Conservation (phyloP, 495 filamentous ascomycete species). For the Hyaloscypha hepaticicola region DNA sequence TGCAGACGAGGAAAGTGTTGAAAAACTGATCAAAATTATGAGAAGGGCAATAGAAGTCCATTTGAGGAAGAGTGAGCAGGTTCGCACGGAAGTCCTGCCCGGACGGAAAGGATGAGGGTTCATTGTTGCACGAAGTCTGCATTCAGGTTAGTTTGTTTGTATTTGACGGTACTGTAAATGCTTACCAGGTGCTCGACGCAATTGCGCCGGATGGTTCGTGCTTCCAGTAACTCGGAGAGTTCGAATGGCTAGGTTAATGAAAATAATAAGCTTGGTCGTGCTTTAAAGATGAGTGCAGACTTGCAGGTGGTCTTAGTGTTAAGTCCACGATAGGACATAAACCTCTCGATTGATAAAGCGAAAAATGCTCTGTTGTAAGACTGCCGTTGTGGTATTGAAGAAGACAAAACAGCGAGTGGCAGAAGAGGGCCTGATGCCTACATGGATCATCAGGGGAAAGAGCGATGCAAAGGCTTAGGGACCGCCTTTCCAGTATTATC, state of each 20-base stretch:
- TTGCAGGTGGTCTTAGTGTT: neutral
- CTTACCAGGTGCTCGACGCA: neutral
- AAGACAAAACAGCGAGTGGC: neutral
- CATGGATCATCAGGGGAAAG: neutral
- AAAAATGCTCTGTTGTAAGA: neutral
- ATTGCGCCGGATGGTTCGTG: neutral
- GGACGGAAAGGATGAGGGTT: neutral
- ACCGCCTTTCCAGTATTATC: neutral
- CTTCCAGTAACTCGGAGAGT: neutral
- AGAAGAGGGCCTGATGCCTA: neutral
- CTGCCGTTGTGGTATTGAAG: neutral
- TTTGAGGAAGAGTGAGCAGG: neutral
- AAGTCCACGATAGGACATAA: neutral
- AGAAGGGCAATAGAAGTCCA: neutral
- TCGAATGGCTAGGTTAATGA: neutral
- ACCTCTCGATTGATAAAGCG: neutral
- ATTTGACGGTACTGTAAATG: neutral
- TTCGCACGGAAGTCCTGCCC: neutral
- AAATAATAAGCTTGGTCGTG: slow-evolving; percentile 1
- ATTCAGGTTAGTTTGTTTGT: neutral
- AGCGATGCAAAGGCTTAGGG: neutral
- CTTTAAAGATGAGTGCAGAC: neutral
- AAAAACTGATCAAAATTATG: neutral
- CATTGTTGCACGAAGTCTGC: neutral
- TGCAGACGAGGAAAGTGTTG: neutral